phyloP scores from a whole-genome alignment of 345 rosid species.

The Psidium friedrichsthalianum region DNA sequence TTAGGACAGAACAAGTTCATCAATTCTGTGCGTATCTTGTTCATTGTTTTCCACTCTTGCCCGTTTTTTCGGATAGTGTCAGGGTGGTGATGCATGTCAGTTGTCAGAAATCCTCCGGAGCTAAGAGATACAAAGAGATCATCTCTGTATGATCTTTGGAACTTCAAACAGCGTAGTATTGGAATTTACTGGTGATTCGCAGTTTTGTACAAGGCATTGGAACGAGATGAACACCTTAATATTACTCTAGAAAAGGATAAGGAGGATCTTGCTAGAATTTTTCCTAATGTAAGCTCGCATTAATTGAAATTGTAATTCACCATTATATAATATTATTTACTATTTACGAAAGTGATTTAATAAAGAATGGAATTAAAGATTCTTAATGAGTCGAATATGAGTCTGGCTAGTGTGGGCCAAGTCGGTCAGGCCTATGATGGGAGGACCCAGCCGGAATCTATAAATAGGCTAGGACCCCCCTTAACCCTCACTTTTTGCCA shows the following conservation, averaged over 20 bases:
- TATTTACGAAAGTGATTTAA: too few relatives aligned
- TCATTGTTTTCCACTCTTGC: not conserved
- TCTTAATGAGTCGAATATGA: too few relatives aligned
- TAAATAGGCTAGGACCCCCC: too few relatives aligned
- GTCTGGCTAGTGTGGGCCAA: too few relatives aligned
- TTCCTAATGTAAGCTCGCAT: too few relatives aligned
- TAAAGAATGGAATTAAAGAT: too few relatives aligned
- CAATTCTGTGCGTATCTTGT: not conserved
- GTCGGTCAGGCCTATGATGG: too few relatives aligned
- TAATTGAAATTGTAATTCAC: too few relatives aligned
- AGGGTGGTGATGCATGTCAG: not conserved
- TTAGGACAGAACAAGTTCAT: not conserved
- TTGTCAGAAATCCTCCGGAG: not conserved
- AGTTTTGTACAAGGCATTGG: not conserved
- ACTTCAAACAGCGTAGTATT: not conserved
- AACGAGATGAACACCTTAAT: not conserved
- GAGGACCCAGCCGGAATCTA: too few relatives aligned
- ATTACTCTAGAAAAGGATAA: not conserved
- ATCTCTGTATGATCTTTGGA: not conserved
- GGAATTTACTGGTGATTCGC: not conserved
- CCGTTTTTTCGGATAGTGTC: not conserved
- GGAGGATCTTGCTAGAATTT: not conserved
- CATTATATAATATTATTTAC: too few relatives aligned
- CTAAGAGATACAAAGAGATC: not conserved
- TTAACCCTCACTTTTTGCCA: too few relatives aligned